Conservation (phyloP, 768 basidiomycete genomes). For the Tulasnella sp. region DNA sequence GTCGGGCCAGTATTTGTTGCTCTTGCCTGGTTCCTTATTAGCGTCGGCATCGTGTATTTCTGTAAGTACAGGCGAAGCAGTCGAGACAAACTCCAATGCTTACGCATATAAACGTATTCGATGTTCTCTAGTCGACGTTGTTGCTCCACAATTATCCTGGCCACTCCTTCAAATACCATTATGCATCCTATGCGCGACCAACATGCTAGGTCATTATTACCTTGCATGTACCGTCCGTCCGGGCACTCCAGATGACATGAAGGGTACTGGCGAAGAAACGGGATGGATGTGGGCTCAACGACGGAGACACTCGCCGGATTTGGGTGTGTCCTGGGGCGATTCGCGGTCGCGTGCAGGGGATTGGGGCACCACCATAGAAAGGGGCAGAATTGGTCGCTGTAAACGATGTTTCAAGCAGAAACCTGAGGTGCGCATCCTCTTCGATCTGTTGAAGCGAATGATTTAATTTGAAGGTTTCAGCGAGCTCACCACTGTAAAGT, state of each 20-base stretch:
- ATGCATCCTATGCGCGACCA: conserved; percentile 67
- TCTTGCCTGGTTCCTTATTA: conserved; percentile 67
- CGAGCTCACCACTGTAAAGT: conserved; percentile 89
- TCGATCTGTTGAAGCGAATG: neutral
- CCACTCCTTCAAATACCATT: conserved; percentile 55
- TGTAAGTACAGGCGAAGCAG: conserved; percentile 46
- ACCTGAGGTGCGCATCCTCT: conserved; percentile 60
- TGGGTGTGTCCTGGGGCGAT: conserved; percentile 46
- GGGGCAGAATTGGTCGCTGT: conserved; percentile 15
- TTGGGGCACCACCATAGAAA: conserved; percentile 6
- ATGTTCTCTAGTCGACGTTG: conserved; percentile 57
- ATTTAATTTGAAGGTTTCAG: conserved; percentile 36
- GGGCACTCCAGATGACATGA: conserved; percentile 60
- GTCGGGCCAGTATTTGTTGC: conserved; percentile 86
- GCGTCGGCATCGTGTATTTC: conserved; percentile 63
- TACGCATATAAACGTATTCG: neutral
- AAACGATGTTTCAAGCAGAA: conserved; percentile 57
- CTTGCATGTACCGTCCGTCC: conserved; percentile 71
- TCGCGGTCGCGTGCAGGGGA: conserved; percentile 20
- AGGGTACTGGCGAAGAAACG: conserved; percentile 32
- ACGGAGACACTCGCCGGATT: conserved; percentile 30
- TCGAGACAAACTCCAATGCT: neutral
- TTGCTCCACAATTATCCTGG: conserved; percentile 56
- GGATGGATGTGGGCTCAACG: conserved; percentile 52
- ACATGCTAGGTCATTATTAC: conserved; percentile 78